A percentile compares a stretch with the other conserved stretches of the same genome.
These are phyloP conservation scores for Colletotrichum camelliae DNA, from an alignment of 2,329 filamentous ascomycete species.

Conservation along the genomic window DNA sequence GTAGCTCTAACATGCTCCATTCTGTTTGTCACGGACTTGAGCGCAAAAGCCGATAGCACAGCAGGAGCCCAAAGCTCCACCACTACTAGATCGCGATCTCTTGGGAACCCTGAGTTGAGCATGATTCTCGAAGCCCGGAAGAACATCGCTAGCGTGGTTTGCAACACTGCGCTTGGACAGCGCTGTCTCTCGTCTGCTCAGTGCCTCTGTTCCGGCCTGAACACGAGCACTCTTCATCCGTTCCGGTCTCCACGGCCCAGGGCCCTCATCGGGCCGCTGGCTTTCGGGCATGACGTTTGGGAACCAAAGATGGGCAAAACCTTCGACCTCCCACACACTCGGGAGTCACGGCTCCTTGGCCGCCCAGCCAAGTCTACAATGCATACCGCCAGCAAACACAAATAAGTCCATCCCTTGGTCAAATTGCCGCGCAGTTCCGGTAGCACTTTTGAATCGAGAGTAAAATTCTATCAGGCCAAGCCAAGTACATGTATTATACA, in stretches of 20 bases:
- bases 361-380: not conserved
- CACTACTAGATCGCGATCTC: not conserved
- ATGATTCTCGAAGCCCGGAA: slow-evolving; percentile 10
- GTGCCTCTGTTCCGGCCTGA: not conserved
- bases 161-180: not conserved
- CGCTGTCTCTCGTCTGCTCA: not conserved
- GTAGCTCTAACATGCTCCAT: not conserved
- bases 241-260: not conserved
- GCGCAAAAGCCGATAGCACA: not conserved
- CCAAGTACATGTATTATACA: slow-evolving; percentile 5
- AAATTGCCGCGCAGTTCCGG: slow-evolving; percentile 4
- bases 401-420: not conserved
- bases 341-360: not conserved
- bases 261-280: not conserved
- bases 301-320: not conserved
- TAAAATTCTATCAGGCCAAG: slow-evolving; percentile 16
- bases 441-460: not conserved
- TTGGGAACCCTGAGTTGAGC: slow-evolving; percentile 4
- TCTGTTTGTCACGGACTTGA: not conserved
- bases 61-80: not conserved
- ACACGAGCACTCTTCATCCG: slow-evolving; percentile 4
- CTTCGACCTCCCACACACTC: not conserved
- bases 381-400: not conserved
- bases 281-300: slow-evolving; percentile 8
- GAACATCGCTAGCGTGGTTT: not conserved